A percentile compares a stretch with the other conserved stretches of the same genome.
These are phyloP conservation scores for Suhomyces faveliae DNA, from an alignment of 805 yeast species.

Conservation along the genomic window DNA sequence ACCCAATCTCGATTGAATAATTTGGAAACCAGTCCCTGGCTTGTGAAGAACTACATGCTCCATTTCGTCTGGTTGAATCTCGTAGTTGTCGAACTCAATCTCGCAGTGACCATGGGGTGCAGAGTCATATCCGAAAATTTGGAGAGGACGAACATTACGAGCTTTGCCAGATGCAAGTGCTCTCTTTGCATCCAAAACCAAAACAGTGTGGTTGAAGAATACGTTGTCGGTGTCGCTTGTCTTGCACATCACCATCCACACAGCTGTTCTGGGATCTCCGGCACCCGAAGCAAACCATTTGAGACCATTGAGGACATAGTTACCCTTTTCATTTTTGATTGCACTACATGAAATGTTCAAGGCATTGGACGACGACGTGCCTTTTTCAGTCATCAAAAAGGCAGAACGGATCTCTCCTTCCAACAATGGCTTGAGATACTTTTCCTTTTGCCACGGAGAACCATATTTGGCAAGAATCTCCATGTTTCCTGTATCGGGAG, in stretches of 20 bases:
- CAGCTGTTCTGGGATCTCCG: conserved; percentile 60
- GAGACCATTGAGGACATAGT: conserved; percentile 54
- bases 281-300: conserved; percentile 76
- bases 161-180: conserved; percentile 52
- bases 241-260: conserved; percentile 55
- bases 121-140: conserved; percentile 60
- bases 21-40: conserved; percentile 57
- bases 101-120: conserved; percentile 76
- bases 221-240: conserved; percentile 31
- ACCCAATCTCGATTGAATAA: conserved; percentile 63
- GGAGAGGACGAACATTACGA: conserved; percentile 48
- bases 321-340: conserved; percentile 34
- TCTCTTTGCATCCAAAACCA: conserved; percentile 51
- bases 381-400: conserved; percentile 63
- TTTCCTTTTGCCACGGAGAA: conserved; percentile 33
- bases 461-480: conserved; percentile 47
- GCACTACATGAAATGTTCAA: conserved; percentile 54
- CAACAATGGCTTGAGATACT: conserved; percentile 53
- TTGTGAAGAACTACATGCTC: conserved; percentile 41
- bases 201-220: conserved; percentile 55
- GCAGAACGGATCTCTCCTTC: conserved; percentile 58
- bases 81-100: conserved; percentile 49
- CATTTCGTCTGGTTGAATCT: conserved; percentile 45
- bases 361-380: conserved; percentile 60
- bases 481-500: conserved; percentile 70